phyloP scores from a whole-genome alignment of 1,284 basidiomycete species.

The Ustilago sp. region DNA sequence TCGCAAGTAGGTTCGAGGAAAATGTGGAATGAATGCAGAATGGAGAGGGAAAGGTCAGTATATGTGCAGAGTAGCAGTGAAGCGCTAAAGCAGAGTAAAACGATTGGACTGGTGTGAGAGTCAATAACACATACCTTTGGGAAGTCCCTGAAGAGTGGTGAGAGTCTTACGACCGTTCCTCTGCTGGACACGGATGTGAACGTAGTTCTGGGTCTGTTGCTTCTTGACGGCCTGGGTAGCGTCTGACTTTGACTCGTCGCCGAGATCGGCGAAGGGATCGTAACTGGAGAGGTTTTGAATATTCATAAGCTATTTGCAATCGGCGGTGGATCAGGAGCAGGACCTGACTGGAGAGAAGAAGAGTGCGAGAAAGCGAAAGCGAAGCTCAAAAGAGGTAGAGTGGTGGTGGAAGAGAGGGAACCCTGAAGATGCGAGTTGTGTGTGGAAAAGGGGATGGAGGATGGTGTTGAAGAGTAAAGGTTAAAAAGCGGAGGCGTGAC shows the following conservation, averaged over 20 bases:
- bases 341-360: slow-evolving; percentile 34
- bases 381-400: slow-evolving; percentile 2
- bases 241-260: slow-evolving; percentile 60
- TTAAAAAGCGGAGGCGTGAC: slow-evolving; percentile 1
- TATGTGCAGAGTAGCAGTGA: slow-evolving; percentile 6
- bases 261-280: slow-evolving; percentile 70
- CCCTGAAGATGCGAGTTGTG: slow-evolving; percentile 4
- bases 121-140: slow-evolving; percentile 77
- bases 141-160: slow-evolving; percentile 96
- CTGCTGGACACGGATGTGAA: slow-evolving; percentile 85
- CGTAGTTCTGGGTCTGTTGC: slow-evolving; percentile 67
- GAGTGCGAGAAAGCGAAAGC: background rate
- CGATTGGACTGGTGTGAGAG: background rate
- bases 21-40: background rate
- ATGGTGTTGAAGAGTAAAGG: background rate
- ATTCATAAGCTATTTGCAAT: slow-evolving; percentile 65
- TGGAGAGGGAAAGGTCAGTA: background rate
- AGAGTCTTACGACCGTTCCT: slow-evolving; percentile 99
- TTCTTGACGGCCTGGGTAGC: slow-evolving; percentile 54
- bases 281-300: slow-evolving; percentile 69
- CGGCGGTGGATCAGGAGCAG: slow-evolving; percentile 53
- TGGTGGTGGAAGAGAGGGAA: slow-evolving; percentile 13
- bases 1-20: background rate
- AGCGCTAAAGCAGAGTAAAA: background rate
- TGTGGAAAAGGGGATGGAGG: background rate